These are phyloP conservation scores for Phalaenopsis equestris DNA, from an alignment of 106 monocot genomes.

Conservation along the genomic window DNA sequence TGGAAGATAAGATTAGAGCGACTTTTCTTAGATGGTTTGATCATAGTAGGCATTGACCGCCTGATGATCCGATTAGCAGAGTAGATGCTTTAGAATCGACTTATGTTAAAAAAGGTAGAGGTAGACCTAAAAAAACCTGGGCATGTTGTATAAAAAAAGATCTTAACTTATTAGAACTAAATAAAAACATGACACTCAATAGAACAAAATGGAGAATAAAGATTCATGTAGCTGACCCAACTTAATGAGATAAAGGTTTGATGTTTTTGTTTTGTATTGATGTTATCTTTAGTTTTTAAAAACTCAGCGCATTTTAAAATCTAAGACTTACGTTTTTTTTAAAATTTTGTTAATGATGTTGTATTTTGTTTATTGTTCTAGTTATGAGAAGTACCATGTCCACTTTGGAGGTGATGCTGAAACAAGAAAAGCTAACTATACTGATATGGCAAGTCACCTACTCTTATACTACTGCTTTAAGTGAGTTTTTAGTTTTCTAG, in stretches of 20 bases:
- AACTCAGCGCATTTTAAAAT: not conserved
- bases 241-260: too few species aligned
- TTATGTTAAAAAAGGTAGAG: too few species aligned
- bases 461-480: not conserved
- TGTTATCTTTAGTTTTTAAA: not conserved
- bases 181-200: too few species aligned
- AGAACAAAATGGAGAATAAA: not conserved
- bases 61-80: too few species aligned
- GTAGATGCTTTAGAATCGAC: not conserved
- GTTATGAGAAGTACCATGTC: slow-evolving; percentile 80
- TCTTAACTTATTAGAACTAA: too few species aligned
- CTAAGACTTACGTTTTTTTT: not conserved
- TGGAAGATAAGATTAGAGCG: too few species aligned
- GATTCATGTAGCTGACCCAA: not conserved
- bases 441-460: slow-evolving; percentile 49
- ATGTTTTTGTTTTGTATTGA: not conserved
- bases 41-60: too few species aligned
- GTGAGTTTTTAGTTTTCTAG: not conserved
- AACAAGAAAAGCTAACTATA: slow-evolving; percentile 56
- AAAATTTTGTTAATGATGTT: not conserved
- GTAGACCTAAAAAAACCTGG: too few species aligned
- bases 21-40: too few species aligned
- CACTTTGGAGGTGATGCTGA: slow-evolving; percentile 60
- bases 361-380: slow-evolving; percentile 11
- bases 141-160: too few species aligned